Percentiles rank a stretch among this genome's conserved stretches.
Evolutionary conservation across 1,284 basidiomycete species (phyloP).

Genomic region (Takashimella koratensis): DNA sequence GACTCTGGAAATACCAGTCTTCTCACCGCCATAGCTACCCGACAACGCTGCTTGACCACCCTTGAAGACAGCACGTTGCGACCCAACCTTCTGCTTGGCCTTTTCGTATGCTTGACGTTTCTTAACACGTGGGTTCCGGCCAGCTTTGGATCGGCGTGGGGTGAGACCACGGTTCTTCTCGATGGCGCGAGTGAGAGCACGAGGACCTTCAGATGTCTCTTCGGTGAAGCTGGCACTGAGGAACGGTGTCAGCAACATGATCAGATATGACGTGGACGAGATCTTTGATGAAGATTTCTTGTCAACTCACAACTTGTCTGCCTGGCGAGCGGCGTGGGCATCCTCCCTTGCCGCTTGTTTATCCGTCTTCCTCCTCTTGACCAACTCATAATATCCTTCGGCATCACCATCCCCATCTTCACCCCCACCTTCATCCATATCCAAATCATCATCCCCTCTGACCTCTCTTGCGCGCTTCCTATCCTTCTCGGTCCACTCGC

Average conservation of each 20-base stretch:
- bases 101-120: slow-evolving; percentile 88
- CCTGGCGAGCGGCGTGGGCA: slow-evolving; percentile 66
- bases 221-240: slow-evolving; percentile 56
- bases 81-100: slow-evolving; percentile 83
- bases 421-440: slow-evolving; percentile 47
- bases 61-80: slow-evolving; percentile 83
- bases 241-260: slow-evolving; percentile 3
- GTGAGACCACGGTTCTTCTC: slow-evolving; percentile 90
- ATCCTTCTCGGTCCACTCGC: slow-evolving; percentile 53
- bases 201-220: slow-evolving; percentile 59
- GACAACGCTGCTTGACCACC: slow-evolving; percentile 61
- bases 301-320: slow-evolving; percentile 60
- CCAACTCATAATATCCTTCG: slow-evolving; percentile 82
- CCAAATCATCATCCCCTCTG: slow-evolving; percentile 49
- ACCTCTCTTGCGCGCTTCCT: slow-evolving; percentile 52
- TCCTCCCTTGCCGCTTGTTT: slow-evolving; percentile 74
- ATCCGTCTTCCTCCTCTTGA: slow-evolving; percentile 67
- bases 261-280: not conserved
- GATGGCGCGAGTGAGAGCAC: slow-evolving; percentile 81
- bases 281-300: not conserved
- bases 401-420: slow-evolving; percentile 51
- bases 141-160: slow-evolving; percentile 73
- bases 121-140: slow-evolving; percentile 93
- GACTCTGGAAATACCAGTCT: slow-evolving; percentile 76
- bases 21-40: slow-evolving; percentile 54